These are phyloP conservation scores for Heterobasidion parviporum DNA, from an alignment of 1,284 basidiomycete species.

Conservation along the genomic window DNA sequence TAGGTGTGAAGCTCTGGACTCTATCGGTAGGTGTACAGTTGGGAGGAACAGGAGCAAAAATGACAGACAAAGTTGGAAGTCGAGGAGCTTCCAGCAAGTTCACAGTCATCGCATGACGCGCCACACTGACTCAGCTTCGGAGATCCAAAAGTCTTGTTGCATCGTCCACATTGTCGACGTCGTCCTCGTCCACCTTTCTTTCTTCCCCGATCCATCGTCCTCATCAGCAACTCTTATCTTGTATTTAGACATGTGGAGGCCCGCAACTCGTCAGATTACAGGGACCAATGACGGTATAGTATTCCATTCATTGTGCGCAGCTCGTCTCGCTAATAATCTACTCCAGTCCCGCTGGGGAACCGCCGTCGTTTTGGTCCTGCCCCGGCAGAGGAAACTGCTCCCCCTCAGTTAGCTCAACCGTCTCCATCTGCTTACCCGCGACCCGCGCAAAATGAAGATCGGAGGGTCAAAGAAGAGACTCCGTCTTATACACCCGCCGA, in stretches of 20 bases:
- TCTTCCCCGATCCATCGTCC: conserved; percentile 10
- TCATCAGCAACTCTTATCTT: conserved; percentile 6
- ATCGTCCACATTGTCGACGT: background rate
- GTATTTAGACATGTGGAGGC: conserved; percentile 69
- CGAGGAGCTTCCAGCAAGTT: background rate
- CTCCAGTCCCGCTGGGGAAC: conserved; percentile 68
- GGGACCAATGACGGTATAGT: conserved; percentile 71
- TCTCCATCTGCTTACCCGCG: conserved; percentile 78
- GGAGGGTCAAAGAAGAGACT: conserved; percentile 44
- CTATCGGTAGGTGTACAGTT: background rate
- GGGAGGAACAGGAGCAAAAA: background rate
- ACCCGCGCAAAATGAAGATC: conserved; percentile 39
- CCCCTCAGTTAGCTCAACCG: conserved; percentile 78
- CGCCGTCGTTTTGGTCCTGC: conserved; percentile 86
- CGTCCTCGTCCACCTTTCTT: conserved; percentile 2
- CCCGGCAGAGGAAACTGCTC: conserved; percentile 62
- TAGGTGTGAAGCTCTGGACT: no score
- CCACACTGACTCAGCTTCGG: background rate
- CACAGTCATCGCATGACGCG: background rate
- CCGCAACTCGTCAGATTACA: conserved; percentile 75
- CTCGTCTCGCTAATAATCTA: conserved; percentile 11
- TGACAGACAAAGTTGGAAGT: background rate
- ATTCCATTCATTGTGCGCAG: no score
- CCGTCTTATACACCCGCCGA: conserved; percentile 18
- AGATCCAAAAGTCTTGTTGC: background rate